phyloP scores from a whole-genome alignment of 1,139 yeast species.

The Wickerhamiella infanticola region DNA sequence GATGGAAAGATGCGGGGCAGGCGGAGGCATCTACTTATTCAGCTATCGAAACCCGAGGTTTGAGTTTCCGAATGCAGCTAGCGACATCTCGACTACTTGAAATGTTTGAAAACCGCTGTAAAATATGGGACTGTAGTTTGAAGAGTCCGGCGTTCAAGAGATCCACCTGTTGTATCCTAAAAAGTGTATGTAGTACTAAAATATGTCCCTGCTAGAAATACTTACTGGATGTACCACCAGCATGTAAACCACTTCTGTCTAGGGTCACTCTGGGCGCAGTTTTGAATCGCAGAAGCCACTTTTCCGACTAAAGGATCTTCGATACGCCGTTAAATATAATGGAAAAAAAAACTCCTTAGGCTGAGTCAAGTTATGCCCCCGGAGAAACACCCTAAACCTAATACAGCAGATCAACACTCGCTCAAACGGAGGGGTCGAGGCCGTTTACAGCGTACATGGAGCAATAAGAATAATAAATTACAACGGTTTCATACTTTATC shows the following conservation, averaged over 20 bases:
- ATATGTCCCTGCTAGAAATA: neutral
- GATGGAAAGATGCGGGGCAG: neutral
- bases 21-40: neutral
- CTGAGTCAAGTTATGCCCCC: neutral
- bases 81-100: too few species aligned
- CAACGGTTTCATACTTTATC: slow-evolving; percentile 1
- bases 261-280: slow-evolving; percentile 15
- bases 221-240: neutral
- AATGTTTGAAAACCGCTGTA: too few species aligned
- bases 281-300: slow-evolving; percentile 16
- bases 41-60: neutral
- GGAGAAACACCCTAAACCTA: too few species aligned
- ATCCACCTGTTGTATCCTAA: too few species aligned
- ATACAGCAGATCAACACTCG: too few species aligned
- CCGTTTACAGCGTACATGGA: too few species aligned
- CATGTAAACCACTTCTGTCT: slow-evolving; percentile 2
- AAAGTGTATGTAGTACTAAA: too few species aligned
- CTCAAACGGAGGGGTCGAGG: too few species aligned
- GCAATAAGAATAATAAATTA: too few species aligned
- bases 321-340: slow-evolving; percentile 14
- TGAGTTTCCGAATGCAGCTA: neutral
- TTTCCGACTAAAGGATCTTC: slow-evolving; percentile 15
- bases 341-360: neutral
- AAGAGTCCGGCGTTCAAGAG: too few species aligned
- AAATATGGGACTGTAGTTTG: too few species aligned